phyloP scores from a whole-genome alignment of 176 grass and related monocot genomes.

The Carex scoparia region DNA sequence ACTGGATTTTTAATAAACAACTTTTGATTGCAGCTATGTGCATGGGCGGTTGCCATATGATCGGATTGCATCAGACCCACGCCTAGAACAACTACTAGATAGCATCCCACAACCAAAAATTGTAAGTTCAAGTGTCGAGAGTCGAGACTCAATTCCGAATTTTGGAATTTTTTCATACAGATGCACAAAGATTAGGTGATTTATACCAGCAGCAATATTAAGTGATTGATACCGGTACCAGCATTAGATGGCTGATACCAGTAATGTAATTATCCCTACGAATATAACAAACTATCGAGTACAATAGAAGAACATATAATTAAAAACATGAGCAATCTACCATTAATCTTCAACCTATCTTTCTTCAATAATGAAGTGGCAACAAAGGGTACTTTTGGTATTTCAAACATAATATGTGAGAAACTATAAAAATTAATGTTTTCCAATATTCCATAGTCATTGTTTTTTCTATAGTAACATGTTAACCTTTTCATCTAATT shows the following conservation, averaged over 20 bases:
- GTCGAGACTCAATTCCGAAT: background rate
- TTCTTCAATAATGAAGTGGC: background rate
- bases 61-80: slow-evolving; percentile 49
- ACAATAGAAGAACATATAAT: background rate
- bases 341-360: background rate
- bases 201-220: background rate
- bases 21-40: slow-evolving; percentile 55
- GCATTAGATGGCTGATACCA: background rate
- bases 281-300: background rate
- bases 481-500: background rate
- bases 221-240: background rate
- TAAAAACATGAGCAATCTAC: background rate
- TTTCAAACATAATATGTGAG: background rate
- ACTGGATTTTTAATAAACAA: background rate
- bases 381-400: background rate
- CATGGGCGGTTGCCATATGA: slow-evolving; percentile 83
- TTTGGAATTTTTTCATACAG: background rate
- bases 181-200: background rate
- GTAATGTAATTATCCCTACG: background rate
- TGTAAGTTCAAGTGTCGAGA: slow-evolving; percentile 28
- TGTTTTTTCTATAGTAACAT: background rate
- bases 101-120: slow-evolving; percentile 81
- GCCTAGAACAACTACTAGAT: slow-evolving; percentile 46
- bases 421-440: background rate
- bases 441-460: background rate